Percentiles rank a stretch among this genome's conserved stretches.
Conservation (phyloP, 371 early-diverging fungal species). For the Mortierella polycephala region DNA sequence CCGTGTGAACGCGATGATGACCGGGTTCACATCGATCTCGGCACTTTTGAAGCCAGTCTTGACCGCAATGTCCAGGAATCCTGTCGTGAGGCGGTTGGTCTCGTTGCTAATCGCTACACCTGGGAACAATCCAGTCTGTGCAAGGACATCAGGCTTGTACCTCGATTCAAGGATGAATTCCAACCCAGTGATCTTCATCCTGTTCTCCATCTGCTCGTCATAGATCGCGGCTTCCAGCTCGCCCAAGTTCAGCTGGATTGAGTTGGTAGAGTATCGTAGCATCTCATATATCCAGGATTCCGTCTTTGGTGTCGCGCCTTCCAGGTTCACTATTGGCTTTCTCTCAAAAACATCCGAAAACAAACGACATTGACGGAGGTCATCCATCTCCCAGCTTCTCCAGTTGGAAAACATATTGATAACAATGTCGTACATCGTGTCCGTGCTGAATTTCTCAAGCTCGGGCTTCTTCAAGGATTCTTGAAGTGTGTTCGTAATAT, state of each 20-base stretch:
- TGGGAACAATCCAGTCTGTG: slow-evolving; percentile 33
- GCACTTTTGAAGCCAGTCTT: slow-evolving; percentile 62
- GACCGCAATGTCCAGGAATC: slow-evolving; percentile 64
- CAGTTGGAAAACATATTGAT: slow-evolving; percentile 67
- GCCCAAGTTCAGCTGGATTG: slow-evolving; percentile 36
- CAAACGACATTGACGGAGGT: slow-evolving; percentile 61
- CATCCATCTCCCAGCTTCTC: slow-evolving; percentile 76
- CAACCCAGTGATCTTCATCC: slow-evolving; percentile 29
- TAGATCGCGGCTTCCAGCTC: slow-evolving; percentile 46
- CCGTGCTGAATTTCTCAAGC: slow-evolving; percentile 55
- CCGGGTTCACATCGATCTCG: slow-evolving; percentile 67
- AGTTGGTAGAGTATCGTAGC: slow-evolving; percentile 51
- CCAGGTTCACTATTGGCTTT: slow-evolving; percentile 12
- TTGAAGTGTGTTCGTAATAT: slow-evolving; percentile 58
- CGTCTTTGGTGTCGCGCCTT: slow-evolving; percentile 5
- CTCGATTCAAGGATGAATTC: slow-evolving; percentile 49
- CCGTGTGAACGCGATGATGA: slow-evolving; percentile 76
- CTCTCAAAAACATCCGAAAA: slow-evolving; percentile 65
- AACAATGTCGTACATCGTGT: slow-evolving; percentile 62
- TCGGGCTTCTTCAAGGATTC: slow-evolving; percentile 58
- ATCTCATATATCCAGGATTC: slow-evolving; percentile 42
- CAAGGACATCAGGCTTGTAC: slow-evolving; percentile 32
- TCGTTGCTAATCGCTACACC: slow-evolving; percentile 18
- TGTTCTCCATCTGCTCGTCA: slow-evolving; percentile 49
- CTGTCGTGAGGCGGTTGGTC: slow-evolving; percentile 54